A percentile compares a stretch with the other conserved stretches of the same genome.
phyloP scores from a whole-genome alignment of 2,329 filamentous ascomycete genomes.

The Thielaviopsis punctulata region DNA sequence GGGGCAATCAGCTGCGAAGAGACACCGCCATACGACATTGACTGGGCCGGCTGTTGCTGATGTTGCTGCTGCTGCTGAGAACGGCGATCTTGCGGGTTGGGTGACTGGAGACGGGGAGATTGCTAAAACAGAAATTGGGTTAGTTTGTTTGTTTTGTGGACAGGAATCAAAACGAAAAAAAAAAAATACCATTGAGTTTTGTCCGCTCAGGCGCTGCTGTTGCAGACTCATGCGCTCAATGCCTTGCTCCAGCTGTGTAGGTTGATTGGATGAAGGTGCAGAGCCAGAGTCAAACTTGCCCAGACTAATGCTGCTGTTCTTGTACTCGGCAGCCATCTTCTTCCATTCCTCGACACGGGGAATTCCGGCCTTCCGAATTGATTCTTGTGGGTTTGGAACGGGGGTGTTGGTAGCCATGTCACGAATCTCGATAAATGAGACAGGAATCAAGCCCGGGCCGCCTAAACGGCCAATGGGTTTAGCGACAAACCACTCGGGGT shows the following conservation, averaged over 20 bases:
- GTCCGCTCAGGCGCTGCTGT: conserved; percentile 17
- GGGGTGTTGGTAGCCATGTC: conserved; percentile 81
- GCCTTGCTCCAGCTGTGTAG: conserved; percentile 38
- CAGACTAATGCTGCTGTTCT: conserved; percentile 94
- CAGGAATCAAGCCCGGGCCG: conserved; percentile 84
- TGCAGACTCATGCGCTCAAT: conserved; percentile 28
- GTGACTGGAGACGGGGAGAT: neutral
- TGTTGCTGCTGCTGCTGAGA: neutral
- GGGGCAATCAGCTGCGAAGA: conserved; percentile 51
- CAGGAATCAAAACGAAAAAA: neutral
- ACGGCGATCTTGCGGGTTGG: neutral
- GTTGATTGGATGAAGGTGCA: conserved; percentile 19
- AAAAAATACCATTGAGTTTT: conserved; percentile 1
- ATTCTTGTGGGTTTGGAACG: conserved; percentile 66
- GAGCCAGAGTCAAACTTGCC: conserved; percentile 63
- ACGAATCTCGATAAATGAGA: conserved; percentile 89
- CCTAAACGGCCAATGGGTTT: conserved; percentile 98
- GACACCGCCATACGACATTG: conserved; percentile 17
- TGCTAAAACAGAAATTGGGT: neutral
- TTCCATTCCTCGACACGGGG: conserved; percentile 98
- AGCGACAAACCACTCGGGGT: conserved; percentile 97
- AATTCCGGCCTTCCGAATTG: conserved; percentile 74
- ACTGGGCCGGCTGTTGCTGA: neutral
- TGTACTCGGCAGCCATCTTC: conserved; percentile 97
- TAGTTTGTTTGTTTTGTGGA: neutral